A percentile compares a stretch with the other conserved stretches of the same genome.
These are phyloP conservation scores for Triticum dicoccoides DNA, from an alignment of 176 grass and related monocot genomes.

Conservation along the genomic window DNA sequence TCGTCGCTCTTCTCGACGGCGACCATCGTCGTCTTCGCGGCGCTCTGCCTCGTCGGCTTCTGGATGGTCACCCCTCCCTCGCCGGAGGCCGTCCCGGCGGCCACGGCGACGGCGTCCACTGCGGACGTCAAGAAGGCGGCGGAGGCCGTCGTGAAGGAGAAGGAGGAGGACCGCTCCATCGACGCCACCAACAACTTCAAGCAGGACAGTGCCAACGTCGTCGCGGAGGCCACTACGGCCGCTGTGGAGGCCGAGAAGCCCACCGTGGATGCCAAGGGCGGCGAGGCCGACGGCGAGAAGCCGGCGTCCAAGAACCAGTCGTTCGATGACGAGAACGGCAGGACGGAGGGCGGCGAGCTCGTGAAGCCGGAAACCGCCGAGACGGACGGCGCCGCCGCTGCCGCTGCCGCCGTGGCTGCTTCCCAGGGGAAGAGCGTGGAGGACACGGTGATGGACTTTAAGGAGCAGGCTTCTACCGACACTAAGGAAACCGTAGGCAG, in stretches of 20 bases:
- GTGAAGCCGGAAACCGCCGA: conserved; percentile 46
- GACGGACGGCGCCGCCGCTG: conserved; percentile 26
- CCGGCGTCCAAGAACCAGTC: conserved; percentile 30
- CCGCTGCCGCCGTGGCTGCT: not conserved
- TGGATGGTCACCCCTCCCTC: conserved; percentile 70
- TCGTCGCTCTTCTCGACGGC: conserved; percentile 67
- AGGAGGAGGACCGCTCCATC: conserved; percentile 60
- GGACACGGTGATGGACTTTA: conserved; percentile 2
- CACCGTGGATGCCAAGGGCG: not conserved
- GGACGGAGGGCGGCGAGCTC: conserved; percentile 66
- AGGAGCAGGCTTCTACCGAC: conserved; percentile 4
- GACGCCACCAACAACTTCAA: conserved; percentile 61
- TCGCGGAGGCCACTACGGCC: not conserved
- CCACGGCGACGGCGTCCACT: conserved; percentile 2
- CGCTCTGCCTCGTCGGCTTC: conserved; percentile 73
- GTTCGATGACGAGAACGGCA: conserved; percentile 80
- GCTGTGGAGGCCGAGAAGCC: conserved; percentile 16
- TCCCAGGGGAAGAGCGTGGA: conserved; percentile 36
- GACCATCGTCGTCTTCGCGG: conserved; percentile 55
- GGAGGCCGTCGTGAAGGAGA: conserved; percentile 24
- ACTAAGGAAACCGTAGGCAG: not conserved
- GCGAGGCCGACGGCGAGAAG: conserved; percentile 19
- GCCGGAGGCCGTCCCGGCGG: conserved; percentile 38
- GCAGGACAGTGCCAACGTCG: conserved; percentile 48
- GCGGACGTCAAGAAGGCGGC: conserved; percentile 15